Evolutionary conservation across 1,284 basidiomycete genomes (phyloP).

Genomic region (Caloboletus firmus): DNA sequence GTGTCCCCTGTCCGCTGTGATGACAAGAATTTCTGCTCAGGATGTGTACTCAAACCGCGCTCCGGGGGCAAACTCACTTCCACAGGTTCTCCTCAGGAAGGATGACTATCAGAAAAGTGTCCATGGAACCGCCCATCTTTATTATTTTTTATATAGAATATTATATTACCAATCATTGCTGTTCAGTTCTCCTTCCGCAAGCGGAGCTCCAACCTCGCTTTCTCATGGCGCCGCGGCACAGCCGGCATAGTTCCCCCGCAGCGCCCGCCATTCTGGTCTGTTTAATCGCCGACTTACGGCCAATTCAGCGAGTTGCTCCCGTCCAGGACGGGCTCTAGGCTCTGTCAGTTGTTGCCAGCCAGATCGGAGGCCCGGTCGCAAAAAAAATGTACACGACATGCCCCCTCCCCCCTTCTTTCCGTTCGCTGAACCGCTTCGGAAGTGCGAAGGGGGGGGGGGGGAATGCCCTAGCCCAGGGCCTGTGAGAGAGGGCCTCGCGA

Average conservation of each 20-base stretch:
- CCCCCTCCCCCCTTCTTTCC: constrained; percentile 9
- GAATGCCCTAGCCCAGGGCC: constrained; percentile 30
- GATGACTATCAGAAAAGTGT: constrained; percentile 7
- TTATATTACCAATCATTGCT: constrained; percentile 14
- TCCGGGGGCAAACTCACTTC: constrained; percentile 4
- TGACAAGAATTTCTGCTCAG: no score
- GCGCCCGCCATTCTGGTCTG: constrained; percentile 12
- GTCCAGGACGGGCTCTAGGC: neutral
- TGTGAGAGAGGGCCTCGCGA: constrained; percentile 17
- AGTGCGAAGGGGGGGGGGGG: constrained; percentile 9
- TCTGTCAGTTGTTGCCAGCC: no score
- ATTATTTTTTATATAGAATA: constrained; percentile 18
- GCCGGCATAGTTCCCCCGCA: constrained; percentile 22
- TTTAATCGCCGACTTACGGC: constrained; percentile 34
- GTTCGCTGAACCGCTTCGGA: constrained; percentile 15
- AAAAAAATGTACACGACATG: neutral
- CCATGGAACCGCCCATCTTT: constrained; percentile 12
- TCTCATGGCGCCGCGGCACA: constrained; percentile 32
- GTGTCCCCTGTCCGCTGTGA: constrained; percentile 10
- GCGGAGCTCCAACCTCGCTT: constrained; percentile 26
- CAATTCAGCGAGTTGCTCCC: constrained; percentile 18
- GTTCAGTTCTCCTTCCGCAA: constrained; percentile 10
- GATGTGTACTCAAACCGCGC: constrained; percentile 20
- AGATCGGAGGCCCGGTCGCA: constrained; percentile 6
- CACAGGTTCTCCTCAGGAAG: constrained; percentile 8